A percentile compares a stretch with the other conserved stretches of the same genome.
Conservation (phyloP, 371 early-diverging fungal genomes). For the Thermomucor indicae-seudaticae region DNA sequence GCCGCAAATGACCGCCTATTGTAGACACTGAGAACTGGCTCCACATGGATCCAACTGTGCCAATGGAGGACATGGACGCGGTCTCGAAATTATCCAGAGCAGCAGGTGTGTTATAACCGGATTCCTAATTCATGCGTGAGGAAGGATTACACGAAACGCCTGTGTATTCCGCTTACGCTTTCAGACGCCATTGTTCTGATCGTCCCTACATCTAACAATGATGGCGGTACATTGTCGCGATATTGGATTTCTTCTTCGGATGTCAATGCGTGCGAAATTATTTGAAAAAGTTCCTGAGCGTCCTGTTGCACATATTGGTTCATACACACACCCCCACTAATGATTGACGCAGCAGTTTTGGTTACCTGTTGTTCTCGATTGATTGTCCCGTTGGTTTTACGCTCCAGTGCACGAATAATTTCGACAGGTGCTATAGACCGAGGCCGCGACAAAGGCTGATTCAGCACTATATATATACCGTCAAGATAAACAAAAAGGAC, state of each 20-base stretch:
- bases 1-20: conserved; percentile 39
- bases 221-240: conserved; percentile 26
- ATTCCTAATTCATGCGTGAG: background rate
- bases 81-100: conserved; percentile 41
- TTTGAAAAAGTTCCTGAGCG: conserved; percentile 91
- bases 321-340: background rate
- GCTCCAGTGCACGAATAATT: conserved; percentile 33
- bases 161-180: conserved; percentile 6
- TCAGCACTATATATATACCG: conserved; percentile 22
- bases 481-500: background rate
- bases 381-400: conserved; percentile 36
- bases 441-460: conserved; percentile 37
- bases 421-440: conserved; percentile 36
- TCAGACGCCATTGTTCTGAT: conserved; percentile 24
- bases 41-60: conserved; percentile 50
- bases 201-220: conserved; percentile 34
- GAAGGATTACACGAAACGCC: background rate
- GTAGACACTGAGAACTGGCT: conserved; percentile 50
- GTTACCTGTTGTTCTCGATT: conserved; percentile 45
- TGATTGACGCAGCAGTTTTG: background rate
- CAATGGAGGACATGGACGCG: conserved; percentile 41
- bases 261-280: conserved; percentile 76
- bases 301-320: conserved; percentile 58
- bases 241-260: conserved; percentile 63
- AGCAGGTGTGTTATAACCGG: conserved; percentile 12